Percentiles rank a stretch among this genome's conserved stretches.
Evolutionary conservation across 345 rosid species (phyloP).

Genomic region (Salix exigua): DNA sequence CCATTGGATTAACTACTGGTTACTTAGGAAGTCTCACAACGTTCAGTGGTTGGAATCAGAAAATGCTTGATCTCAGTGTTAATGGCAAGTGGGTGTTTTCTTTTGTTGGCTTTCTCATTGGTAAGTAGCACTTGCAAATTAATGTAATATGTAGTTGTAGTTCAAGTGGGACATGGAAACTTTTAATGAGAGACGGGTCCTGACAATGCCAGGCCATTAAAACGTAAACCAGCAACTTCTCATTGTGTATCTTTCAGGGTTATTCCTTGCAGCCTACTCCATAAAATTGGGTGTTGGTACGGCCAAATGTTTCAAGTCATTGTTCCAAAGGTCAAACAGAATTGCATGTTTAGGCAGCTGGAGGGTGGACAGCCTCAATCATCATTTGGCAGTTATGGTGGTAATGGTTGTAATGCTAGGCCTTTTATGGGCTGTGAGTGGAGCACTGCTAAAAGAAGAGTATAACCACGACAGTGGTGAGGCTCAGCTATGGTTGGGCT

Average conservation of each 20-base stretch:
- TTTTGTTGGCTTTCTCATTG: constrained; percentile 60
- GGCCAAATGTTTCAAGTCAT: constrained; percentile 70
- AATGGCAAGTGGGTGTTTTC: constrained; percentile 72
- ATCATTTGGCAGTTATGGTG: constrained; percentile 39
- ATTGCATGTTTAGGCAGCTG: constrained; percentile 22
- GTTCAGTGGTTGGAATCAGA: constrained; percentile 96
- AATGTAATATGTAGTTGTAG: background rate
- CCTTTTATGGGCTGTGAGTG: constrained; percentile 48
- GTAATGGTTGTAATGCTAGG: constrained; percentile 44
- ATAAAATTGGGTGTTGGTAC: constrained; percentile 74
- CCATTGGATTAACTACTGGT: constrained; percentile 79
- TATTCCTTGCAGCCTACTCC: constrained; percentile 70
- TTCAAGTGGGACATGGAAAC: background rate
- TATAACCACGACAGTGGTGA: constrained; percentile 43
- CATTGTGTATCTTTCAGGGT: constrained; percentile 40
- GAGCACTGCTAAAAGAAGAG: constrained; percentile 39
- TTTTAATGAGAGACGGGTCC: background rate
- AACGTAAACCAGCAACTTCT: background rate
- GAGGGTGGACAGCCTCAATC: constrained; percentile 39
- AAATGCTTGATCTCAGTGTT: constrained; percentile 81
- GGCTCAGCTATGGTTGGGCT: constrained; percentile 77
- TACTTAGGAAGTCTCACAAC: constrained; percentile 94
- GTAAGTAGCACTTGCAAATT: constrained; percentile 29
- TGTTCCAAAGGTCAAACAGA: constrained; percentile 24
- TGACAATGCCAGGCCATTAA: background rate